These are phyloP conservation scores for Aspergillus sp. DNA, from an alignment of 2,329 filamentous ascomycete genomes.

Conservation along the genomic window DNA sequence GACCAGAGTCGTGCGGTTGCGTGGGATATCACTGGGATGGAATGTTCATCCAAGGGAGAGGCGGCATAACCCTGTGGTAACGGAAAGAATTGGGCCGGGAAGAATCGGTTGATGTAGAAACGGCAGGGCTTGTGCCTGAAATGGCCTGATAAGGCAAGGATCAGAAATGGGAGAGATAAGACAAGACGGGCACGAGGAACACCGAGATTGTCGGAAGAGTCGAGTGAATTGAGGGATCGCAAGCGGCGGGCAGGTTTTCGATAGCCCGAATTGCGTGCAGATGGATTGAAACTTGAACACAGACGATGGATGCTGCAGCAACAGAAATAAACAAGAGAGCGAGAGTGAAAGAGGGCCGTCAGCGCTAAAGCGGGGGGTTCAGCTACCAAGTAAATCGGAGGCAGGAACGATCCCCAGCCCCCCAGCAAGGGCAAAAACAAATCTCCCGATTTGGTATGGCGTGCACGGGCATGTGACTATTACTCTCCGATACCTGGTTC, in stretches of 20 bases:
- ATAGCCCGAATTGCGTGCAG: background rate
- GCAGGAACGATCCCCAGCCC: constrained; percentile 25
- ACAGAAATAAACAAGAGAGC: constrained; percentile 1
- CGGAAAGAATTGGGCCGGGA: constrained; percentile 18
- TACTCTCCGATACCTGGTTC: constrained; percentile 17
- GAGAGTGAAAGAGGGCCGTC: constrained; percentile 6
- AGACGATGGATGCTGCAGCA: constrained; percentile 4
- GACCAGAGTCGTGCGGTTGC: constrained; percentile 11
- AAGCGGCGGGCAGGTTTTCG: background rate
- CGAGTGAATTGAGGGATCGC: background rate
- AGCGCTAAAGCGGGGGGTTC: constrained; percentile 9
- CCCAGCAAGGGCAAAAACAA: constrained; percentile 37
- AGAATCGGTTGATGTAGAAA: constrained; percentile 30
- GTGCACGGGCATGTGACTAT: constrained; percentile 28
- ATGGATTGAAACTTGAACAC: background rate
- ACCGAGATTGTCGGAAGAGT: background rate
- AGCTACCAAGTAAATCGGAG: constrained; percentile 17
- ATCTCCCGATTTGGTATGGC: constrained; percentile 41
- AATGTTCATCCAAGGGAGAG: constrained; percentile 30
- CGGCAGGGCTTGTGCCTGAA: constrained; percentile 12
- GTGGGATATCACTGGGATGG: constrained; percentile 14
- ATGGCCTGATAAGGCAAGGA: background rate
- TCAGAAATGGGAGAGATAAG: background rate
- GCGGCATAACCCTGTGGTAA: constrained; percentile 24
- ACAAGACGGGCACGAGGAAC: background rate